Evolutionary conservation across 2,329 filamentous ascomycete genomes (phyloP).

Genomic region (Cytospora mali): DNA sequence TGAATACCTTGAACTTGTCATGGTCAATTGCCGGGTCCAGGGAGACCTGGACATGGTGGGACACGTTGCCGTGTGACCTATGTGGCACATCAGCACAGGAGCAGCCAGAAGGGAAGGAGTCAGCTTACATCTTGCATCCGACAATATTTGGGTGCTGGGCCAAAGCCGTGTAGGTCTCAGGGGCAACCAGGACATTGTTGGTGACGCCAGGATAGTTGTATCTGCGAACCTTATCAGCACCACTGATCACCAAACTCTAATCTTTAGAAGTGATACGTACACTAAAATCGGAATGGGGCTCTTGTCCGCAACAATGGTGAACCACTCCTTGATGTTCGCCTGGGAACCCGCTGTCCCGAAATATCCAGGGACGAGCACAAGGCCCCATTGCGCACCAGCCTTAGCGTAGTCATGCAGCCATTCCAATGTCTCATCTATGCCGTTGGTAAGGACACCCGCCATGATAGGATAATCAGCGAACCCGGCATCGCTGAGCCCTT

Average conservation of each 20-base stretch:
- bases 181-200: constrained; percentile 62
- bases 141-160: constrained; percentile 67
- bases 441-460: constrained; percentile 62
- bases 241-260: not conserved
- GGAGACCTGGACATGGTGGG: constrained; percentile 64
- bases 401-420: constrained; percentile 52
- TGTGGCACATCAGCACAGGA: not conserved
- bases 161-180: constrained; percentile 59
- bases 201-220: constrained; percentile 66
- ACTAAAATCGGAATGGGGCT: constrained; percentile 63
- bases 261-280: constrained; percentile 40
- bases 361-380: constrained; percentile 67
- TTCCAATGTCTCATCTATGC: constrained; percentile 57
- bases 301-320: constrained; percentile 60
- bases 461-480: constrained; percentile 63
- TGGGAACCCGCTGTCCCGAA: constrained; percentile 62
- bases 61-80: constrained; percentile 64
- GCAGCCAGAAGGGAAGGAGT: not conserved
- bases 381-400: constrained; percentile 63
- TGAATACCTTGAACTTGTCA: constrained; percentile 63
- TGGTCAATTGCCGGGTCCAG: constrained; percentile 64
- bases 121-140: constrained; percentile 61
- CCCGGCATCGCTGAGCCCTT: constrained; percentile 57
- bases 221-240: constrained; percentile 34
- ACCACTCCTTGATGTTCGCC: constrained; percentile 63